Conservation (phyloP, 768 basidiomycete genomes). For the Sistotremastrum niveocremeum region DNA sequence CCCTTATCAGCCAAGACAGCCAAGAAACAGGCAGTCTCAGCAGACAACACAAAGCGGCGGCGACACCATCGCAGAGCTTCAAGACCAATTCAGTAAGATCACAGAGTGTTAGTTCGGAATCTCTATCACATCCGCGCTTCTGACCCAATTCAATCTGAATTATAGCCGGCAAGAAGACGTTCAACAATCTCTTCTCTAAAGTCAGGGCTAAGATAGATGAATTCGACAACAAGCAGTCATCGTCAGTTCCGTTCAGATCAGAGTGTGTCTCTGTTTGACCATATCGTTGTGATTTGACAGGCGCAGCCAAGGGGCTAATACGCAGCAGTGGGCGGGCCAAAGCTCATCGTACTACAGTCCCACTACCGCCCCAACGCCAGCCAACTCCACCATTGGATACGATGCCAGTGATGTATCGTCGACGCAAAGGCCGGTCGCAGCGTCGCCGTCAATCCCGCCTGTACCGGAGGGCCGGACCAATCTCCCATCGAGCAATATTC, state of each 20-base stretch:
- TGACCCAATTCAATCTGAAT: neutral
- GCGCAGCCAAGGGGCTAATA: no score
- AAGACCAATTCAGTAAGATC: conserved; percentile 61
- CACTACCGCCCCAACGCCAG: no score
- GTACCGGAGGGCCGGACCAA: neutral
- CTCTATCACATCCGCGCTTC: neutral
- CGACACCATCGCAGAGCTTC: conserved; percentile 52
- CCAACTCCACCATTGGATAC: no score
- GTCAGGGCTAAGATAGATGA: conserved; percentile 80
- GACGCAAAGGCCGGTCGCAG: no score
- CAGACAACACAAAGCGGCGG: conserved; percentile 16
- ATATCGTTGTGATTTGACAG: no score
- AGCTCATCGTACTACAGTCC: no score
- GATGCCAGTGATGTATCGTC: no score
- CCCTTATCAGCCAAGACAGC: conserved; percentile 9
- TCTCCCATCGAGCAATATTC: neutral
- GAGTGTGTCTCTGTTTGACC: no score
- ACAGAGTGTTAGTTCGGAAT: conserved; percentile 51
- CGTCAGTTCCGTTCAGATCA: no score
- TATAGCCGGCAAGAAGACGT: conserved; percentile 65
- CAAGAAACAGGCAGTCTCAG: neutral
- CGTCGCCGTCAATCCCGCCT: no score
- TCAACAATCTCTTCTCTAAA: conserved; percentile 56
- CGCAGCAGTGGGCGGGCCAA: no score
- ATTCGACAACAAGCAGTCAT: conserved; percentile 34